Conservation (phyloP, 2,329 filamentous ascomycete species). For the Ilyonectria destructans region DNA sequence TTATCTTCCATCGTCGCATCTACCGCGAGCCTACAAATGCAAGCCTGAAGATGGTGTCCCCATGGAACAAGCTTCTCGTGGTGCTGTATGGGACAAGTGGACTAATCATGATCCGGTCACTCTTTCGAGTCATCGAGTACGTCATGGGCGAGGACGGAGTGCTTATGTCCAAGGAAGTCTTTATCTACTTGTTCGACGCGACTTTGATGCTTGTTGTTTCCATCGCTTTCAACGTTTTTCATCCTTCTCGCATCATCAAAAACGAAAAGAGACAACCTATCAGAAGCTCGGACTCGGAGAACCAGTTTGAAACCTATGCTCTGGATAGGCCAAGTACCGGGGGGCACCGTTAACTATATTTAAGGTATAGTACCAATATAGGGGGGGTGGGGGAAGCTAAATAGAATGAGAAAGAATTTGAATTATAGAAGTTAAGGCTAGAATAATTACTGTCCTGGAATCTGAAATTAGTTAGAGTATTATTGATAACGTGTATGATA, state of each 20-base stretch:
- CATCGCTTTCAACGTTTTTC: slow-evolving; percentile 28
- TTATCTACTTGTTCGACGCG: slow-evolving; percentile 54
- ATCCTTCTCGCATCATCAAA: slow-evolving; percentile 27
- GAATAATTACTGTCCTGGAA: too few species aligned
- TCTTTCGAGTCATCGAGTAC: slow-evolving; percentile 60
- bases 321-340: too few species aligned
- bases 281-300: too few species aligned
- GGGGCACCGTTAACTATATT: too few species aligned
- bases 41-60: slow-evolving; percentile 35
- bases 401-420: too few species aligned
- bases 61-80: slow-evolving; percentile 46
- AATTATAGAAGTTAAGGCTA: too few species aligned
- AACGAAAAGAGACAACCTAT: not conserved
- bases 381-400: too few species aligned
- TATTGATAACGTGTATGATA: too few species aligned
- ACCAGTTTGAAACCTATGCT: too few species aligned
- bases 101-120: slow-evolving; percentile 57
- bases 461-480: too few species aligned
- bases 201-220: slow-evolving; percentile 49
- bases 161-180: slow-evolving; percentile 50
- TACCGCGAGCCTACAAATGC: slow-evolving; percentile 9
- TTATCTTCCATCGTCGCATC: slow-evolving; percentile 59
- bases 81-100: slow-evolving; percentile 38
- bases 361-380: too few species aligned
- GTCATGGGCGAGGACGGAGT: slow-evolving; percentile 50